Evolutionary conservation across 1,139 yeast genomes (phyloP).

Genomic region (Candida mesenterica): DNA sequence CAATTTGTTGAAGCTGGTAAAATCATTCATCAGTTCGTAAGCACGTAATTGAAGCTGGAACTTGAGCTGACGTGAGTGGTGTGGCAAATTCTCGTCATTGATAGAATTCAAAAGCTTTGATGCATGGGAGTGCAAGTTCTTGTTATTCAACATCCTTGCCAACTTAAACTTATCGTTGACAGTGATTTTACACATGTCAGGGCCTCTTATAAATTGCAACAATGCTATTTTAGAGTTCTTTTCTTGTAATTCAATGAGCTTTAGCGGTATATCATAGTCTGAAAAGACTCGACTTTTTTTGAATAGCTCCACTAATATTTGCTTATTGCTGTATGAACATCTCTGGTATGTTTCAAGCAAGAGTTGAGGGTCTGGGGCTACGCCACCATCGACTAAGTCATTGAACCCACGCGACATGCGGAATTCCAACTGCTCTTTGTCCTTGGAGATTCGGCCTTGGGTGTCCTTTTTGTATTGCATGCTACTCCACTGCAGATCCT

Average conservation of each 20-base stretch:
- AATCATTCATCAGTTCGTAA: slow-evolving; percentile 13
- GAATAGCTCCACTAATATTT: slow-evolving; percentile 21
- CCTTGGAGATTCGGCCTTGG: slow-evolving; percentile 15
- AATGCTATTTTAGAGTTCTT: slow-evolving; percentile 13
- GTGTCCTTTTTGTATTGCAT: slow-evolving; percentile 18
- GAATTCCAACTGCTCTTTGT: slow-evolving; percentile 29
- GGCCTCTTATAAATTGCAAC: slow-evolving; percentile 5
- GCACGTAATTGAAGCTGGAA: slow-evolving; percentile 8
- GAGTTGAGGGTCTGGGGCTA: slow-evolving; percentile 33
- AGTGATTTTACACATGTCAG: slow-evolving; percentile 11
- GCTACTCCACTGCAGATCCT: slow-evolving; percentile 21
- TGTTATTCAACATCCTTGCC: slow-evolving; percentile 32
- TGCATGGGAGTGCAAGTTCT: slow-evolving; percentile 26
- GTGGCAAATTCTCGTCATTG: slow-evolving; percentile 8
- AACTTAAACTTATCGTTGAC: slow-evolving; percentile 32
- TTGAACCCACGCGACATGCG: slow-evolving; percentile 36
- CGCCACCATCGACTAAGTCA: slow-evolving; percentile 33
- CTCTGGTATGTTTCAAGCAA: slow-evolving; percentile 33
- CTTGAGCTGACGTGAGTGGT: slow-evolving; percentile 6
- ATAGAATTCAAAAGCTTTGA: slow-evolving; percentile 23
- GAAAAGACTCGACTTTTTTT: slow-evolving; percentile 21
- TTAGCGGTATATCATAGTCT: slow-evolving; percentile 17
- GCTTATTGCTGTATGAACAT: slow-evolving; percentile 21
- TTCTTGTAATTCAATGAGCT: slow-evolving; percentile 22
- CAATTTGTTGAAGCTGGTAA: slow-evolving; percentile 17